A percentile compares a stretch with the other conserved stretches of the same genome.
Evolutionary conservation across 1,139 yeast genomes (phyloP).

Genomic region (Diutina sp.): DNA sequence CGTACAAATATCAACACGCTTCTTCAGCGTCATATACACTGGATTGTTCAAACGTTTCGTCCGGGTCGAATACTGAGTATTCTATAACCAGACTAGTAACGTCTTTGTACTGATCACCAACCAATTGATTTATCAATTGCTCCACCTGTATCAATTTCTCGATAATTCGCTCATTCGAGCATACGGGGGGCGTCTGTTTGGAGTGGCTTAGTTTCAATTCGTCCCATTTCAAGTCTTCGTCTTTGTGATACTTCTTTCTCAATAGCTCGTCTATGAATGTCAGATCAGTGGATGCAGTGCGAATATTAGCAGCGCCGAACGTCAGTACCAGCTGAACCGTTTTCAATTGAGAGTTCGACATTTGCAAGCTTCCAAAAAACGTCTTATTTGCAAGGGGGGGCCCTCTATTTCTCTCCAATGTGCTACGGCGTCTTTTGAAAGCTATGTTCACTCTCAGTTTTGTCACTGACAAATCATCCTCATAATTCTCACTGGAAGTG

Average conservation of each 20-base stretch:
- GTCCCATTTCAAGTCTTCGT: neutral
- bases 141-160: neutral
- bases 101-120: neutral
- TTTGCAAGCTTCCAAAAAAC: neutral
- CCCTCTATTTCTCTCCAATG: neutral
- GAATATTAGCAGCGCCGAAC: neutral
- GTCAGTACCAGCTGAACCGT: neutral
- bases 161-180: neutral
- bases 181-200: neutral
- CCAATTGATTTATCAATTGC: neutral
- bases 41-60: neutral
- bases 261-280: neutral
- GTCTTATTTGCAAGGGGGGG: neutral
- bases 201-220: neutral
- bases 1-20: neutral
- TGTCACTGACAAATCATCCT: neutral
- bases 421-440: neutral
- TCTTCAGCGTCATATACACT: neutral
- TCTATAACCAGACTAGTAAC: neutral
- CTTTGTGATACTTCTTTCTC: neutral
- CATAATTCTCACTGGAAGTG: constrained; percentile 1
- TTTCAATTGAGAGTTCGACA: neutral
- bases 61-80: neutral
- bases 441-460: neutral
- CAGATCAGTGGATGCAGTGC: constrained; percentile 1